Base-by-base conservation (phyloP, 345 rosid species). In the Camelina laxa region DNA sequence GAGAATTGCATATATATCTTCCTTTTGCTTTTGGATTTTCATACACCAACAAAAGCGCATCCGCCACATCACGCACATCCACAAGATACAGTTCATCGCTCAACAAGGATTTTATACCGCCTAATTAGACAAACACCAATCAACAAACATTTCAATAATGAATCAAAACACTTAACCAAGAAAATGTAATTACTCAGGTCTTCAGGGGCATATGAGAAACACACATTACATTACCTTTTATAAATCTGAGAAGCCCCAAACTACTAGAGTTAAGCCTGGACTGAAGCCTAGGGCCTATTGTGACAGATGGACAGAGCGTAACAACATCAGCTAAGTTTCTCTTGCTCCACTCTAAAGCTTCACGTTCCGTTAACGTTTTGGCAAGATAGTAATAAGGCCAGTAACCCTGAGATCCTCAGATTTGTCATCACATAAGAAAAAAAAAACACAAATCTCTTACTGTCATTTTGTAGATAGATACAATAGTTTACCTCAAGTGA, bases 261-360 rank as follows among this genome's bases (percentile, higher is more conserved):
- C 86, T 84, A 71, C 83, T 81, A 62, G 86, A 50, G 71, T 86
- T 87, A 65, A 82, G 67, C 10, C 81, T 84, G 7, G 87, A 55
- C 56, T 86, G 90, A 78, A 85, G 78, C 81, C 82, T 38, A n/a
- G 92, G 90, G n/a, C 96, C 92, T 14, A 87, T 58, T 0, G 76
- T 41, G 14, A 82, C 36, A 1, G 85, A 76, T 0, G 92, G 90
- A 69, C 89, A 87, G 41, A 87, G 67, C 13, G 87, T 83, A 36
- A 77, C 66, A n/a, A 83, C 65, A 39, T 87, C 76, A 12, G 82
- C 69, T 62, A 65, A 74, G 16, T 33, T 75, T 62, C 21, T 75
- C 69, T 80, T 79, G 45, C 80, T 82, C 80, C 77, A 70, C 35
- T 80, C 87, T 76, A 60, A 11, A 31, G 87, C 90, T 80, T 84